phyloP scores from a whole-genome alignment of 257 asterid species.

The Solanum boliviense region DNA sequence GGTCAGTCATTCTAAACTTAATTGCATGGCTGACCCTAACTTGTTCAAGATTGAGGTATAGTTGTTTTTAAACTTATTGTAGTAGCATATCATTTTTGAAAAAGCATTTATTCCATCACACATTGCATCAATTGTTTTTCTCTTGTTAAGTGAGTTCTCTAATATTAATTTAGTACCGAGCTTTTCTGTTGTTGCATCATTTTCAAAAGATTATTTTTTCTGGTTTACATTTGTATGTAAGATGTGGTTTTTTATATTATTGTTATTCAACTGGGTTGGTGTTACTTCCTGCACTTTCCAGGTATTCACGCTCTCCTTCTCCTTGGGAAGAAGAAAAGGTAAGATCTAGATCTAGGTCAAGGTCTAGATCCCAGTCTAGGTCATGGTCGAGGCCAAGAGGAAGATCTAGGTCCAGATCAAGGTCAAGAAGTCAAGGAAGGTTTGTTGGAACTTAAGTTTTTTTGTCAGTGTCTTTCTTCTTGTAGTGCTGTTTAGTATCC shows the following conservation, averaged over 20 bases:
- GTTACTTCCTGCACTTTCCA: background rate
- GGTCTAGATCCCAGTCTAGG: conserved; percentile 1
- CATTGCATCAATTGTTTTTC: background rate
- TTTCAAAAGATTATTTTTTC: background rate
- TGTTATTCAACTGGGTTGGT: background rate
- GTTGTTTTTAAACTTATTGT: background rate
- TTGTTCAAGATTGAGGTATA: background rate
- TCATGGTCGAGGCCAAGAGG: conserved; percentile 6
- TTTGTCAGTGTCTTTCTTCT: background rate
- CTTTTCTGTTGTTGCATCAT: background rate
- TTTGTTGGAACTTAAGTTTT: background rate
- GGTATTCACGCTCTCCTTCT: conserved; percentile 10
- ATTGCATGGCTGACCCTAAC: background rate
- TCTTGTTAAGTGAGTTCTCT: background rate
- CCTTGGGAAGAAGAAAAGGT: background rate
- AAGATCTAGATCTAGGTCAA: conserved; percentile 26
- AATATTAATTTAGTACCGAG: background rate
- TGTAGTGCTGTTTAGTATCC: background rate
- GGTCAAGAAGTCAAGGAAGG: conserved; percentile 8
- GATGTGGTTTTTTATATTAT: background rate
- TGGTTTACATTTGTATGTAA: background rate
- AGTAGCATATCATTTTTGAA: background rate
- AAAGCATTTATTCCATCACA: background rate
- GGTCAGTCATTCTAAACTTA: background rate
- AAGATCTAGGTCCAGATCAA: conserved; percentile 1